phyloP scores from a whole-genome alignment of 306 rosid genomes.

The Prunus dulcis region DNA sequence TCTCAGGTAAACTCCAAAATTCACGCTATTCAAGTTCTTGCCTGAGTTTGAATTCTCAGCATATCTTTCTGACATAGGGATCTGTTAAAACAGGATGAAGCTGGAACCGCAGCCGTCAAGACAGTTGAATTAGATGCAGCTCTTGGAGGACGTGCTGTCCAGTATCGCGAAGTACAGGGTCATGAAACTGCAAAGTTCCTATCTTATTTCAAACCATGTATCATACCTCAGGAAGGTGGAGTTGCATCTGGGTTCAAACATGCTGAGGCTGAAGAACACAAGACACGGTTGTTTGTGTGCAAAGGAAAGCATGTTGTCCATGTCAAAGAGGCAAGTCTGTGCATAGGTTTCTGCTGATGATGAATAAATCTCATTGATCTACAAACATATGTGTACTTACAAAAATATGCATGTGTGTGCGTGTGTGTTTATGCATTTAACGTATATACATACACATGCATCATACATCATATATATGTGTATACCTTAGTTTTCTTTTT shows the following conservation, averaged over 20 bases:
- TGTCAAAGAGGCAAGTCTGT: constrained; percentile 87
- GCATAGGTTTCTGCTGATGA: constrained; percentile 27
- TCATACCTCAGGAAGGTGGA: constrained; percentile 98
- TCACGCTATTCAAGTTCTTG: constrained; percentile 7
- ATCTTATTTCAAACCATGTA: constrained; percentile 91
- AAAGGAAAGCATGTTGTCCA: constrained; percentile 94
- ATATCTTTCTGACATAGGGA: constrained; percentile 17
- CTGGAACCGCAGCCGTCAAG: constrained; percentile 93
- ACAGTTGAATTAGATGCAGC: constrained; percentile 96
- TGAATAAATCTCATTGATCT: constrained; percentile 21
- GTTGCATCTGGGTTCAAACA: constrained; percentile 88
- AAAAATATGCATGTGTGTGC: background rate
- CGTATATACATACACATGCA: background rate
- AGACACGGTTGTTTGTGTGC: constrained; percentile 71
- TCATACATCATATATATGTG: background rate
- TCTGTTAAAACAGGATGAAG: constrained; percentile 75
- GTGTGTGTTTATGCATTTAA: background rate
- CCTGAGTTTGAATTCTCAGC: constrained; percentile 10
- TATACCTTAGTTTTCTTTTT: background rate
- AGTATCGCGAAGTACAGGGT: constrained; percentile 96
- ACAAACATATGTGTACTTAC: background rate
- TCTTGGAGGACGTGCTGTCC: constrained; percentile 99
- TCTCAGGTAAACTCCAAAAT: constrained; percentile 54
- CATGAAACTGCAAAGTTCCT: constrained; percentile 87
- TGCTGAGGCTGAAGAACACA: constrained; percentile 81